Base-by-base conservation (phyloP, 2,329 filamentous ascomycete species). In the Hypoxylon sp. region DNA sequence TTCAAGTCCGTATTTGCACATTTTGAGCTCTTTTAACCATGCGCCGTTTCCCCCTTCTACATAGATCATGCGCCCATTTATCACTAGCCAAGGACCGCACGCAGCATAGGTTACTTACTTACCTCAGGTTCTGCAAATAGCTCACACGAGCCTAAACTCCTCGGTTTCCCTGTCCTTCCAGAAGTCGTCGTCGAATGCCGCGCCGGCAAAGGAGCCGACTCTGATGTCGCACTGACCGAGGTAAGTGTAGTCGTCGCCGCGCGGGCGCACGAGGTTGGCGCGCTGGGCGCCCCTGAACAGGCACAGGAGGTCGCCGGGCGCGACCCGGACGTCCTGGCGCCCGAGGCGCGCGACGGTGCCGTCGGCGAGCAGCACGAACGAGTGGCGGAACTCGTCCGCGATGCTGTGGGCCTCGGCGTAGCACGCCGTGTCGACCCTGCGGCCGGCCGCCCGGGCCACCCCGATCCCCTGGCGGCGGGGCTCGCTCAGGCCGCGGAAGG, bases 231-330 rank as follows among this genome's bases (percentile, higher is more conserved):
- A 67, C 1, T 48, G 46, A 18, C 57, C 17, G 2, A 68, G 1
- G 5, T 62, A 56, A 4, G 9, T 55, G 17, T 64, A 64, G 9
- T 20, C 26, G 20, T 64, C 50, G 4, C 55, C 51, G 8, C 26
- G 27, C 10, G 57, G 24, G 13, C 66, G 50, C n/a, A 67, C 10
- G 2, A 67, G 21, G 38, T 42, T 50, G 2, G 45, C 42, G 1
- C 17, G 1, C 3, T 1, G 8, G 6, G 58, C 48, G 9, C 62
- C 62, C 33, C 66, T 63, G n/a, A 67, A 64, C 2, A 64, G 0
- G 29, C 65, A 68, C n/a, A 68, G 11, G 3, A 66, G 1, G 23
- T 68, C 66, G 8, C 52, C 43, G 1, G 42, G 15, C 21, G 23
- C 23, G 13, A 64, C 45, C 2, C 58, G 21, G 8, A 31, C 46